phyloP scores from a whole-genome alignment of 371 early-diverging fungal genomes.

The Chytridium lagenaria region DNA sequence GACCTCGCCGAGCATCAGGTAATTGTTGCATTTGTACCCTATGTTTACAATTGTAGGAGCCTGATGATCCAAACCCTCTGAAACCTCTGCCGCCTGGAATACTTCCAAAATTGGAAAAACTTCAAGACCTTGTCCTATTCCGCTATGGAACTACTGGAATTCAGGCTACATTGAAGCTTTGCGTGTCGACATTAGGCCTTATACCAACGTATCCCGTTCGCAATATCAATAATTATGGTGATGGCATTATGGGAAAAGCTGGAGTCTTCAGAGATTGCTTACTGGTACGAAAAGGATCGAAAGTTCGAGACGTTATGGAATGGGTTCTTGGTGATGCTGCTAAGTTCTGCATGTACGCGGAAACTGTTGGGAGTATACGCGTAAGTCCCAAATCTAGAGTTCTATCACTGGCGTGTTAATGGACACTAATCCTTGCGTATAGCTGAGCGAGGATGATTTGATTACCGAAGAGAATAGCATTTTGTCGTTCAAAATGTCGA shows the following conservation, averaged over 20 bases:
- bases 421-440: not conserved
- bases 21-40: not conserved
- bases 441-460: slow-evolving; percentile 67
- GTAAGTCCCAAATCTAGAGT: slow-evolving; percentile 50
- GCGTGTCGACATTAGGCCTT: slow-evolving; percentile 67
- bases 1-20: slow-evolving; percentile 59
- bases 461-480: slow-evolving; percentile 65
- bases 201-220: slow-evolving; percentile 78
- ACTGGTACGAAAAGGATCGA: slow-evolving; percentile 71
- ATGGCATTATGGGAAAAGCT: slow-evolving; percentile 35
- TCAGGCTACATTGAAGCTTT: slow-evolving; percentile 66
- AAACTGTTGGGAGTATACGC: slow-evolving; percentile 74
- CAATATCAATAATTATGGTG: slow-evolving; percentile 67
- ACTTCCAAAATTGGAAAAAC: slow-evolving; percentile 69
- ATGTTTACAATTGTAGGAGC: not conserved
- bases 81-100: slow-evolving; percentile 30
- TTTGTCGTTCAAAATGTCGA: slow-evolving; percentile 63
- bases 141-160: slow-evolving; percentile 82
- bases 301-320: slow-evolving; percentile 74
- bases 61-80: slow-evolving; percentile 20
- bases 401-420: not conserved
- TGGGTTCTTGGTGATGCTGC: slow-evolving; percentile 72
- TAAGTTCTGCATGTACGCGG: slow-evolving; percentile 70
- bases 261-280: slow-evolving; percentile 77
- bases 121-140: slow-evolving; percentile 80